These are phyloP conservation scores for Isabelozyma pseudorhagii DNA, from an alignment of 805 yeast genomes.

Conservation along the genomic window DNA sequence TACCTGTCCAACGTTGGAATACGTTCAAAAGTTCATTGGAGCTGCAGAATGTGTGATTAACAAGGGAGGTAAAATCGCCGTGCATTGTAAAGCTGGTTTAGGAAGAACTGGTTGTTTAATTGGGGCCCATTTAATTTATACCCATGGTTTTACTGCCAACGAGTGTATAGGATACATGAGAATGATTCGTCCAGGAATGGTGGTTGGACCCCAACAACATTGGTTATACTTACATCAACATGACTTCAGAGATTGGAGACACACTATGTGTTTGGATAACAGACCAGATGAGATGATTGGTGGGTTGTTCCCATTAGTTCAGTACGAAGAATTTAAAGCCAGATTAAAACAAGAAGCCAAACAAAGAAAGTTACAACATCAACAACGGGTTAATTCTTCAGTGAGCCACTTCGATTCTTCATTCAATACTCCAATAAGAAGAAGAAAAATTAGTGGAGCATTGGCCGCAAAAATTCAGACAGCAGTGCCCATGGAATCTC, in stretches of 20 bases:
- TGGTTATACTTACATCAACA: constrained; percentile 96
- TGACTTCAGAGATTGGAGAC: constrained; percentile 95
- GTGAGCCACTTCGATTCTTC: constrained; percentile 40
- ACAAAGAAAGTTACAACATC: constrained; percentile 30
- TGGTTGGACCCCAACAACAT: constrained; percentile 99
- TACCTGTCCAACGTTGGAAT: constrained; percentile 93
- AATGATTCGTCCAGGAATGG: constrained; percentile 98
- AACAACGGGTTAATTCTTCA: constrained; percentile 27
- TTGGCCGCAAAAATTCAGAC: constrained; percentile 64
- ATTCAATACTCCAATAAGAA: constrained; percentile 72
- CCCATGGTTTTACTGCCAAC: constrained; percentile 94
- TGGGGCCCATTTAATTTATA: constrained; percentile 94
- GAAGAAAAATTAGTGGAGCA: constrained; percentile 63
- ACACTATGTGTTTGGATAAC: constrained; percentile 78
- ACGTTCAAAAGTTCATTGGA: constrained; percentile 88
- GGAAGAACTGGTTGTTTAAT: constrained; percentile 98
- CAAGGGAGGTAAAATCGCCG: constrained; percentile 91
- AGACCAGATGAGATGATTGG: constrained; percentile 65
- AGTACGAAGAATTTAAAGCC: constrained; percentile 58
- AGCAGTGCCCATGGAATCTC: constrained; percentile 88
- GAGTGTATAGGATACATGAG: constrained; percentile 97
- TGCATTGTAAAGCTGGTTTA: constrained; percentile 98
- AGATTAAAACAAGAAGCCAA: constrained; percentile 47
- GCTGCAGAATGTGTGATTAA: constrained; percentile 88
- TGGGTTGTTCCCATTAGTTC: constrained; percentile 60